Base-by-base conservation (phyloP, 768 basidiomycete genomes). In the Psilocybe cyanescens region DNA sequence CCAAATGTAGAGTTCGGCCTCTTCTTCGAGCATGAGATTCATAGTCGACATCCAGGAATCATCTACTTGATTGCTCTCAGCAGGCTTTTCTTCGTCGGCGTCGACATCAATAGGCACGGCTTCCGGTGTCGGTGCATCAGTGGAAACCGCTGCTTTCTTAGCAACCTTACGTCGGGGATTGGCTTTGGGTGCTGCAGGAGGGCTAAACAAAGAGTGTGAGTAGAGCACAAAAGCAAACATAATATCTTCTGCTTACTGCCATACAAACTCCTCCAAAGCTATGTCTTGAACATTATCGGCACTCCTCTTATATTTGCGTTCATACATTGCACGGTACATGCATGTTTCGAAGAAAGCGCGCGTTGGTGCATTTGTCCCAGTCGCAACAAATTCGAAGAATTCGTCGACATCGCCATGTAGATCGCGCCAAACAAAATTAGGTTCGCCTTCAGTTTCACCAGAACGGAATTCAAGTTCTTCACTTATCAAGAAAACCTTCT, bases 241-340 rank as follows among this genome's bases (percentile, higher is more conserved):
- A 48, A 41, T 35, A 17, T 19, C 35, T 24, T n/a, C 24, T 8
- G 83, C 91, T 74, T 67, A 95, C 92, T 83, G 83, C 85, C 89
- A 91, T 19, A 91, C 86, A 69, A 98, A 93, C 69, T 92, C 85
- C 33, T 89, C 85, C 37, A 98, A 78, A 33, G 91, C 87, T 1
- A 80, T 75, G 67, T 94, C 90, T 31, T 72, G 74, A 16, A 89
- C 83, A 61, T 80, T 84, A 57, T 92, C 89, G 9, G 92, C 91
- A 66, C 85, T 86, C 54, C 67, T 79, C 67, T 82, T 88, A 79
- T 91, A 90, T 78, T 95, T 96, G 76, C 95, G 86, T 72, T 99
- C 97, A 74, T 90, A 99, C 88, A 99, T 95, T 60, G 97, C 97
- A 30, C 93, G 88, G 68, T 97, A 92, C 83, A 98, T 91, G 76